A percentile compares a stretch with the other conserved stretches of the same genome.
phyloP scores from a whole-genome alignment of 2,329 filamentous ascomycete species.

The Pseudogymnoascus sp. region DNA sequence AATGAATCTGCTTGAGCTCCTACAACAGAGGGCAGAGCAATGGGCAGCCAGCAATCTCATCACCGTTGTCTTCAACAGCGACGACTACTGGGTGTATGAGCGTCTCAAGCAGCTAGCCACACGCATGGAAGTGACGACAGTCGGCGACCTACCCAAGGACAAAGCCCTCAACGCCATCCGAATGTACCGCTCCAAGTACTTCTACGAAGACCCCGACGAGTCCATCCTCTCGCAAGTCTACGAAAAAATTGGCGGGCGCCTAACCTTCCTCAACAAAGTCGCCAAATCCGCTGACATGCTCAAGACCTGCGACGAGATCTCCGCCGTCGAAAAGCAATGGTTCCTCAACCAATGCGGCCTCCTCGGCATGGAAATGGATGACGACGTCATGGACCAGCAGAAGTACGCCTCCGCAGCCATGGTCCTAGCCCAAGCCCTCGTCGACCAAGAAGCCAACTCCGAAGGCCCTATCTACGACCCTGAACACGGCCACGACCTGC shows the following conservation, averaged over 20 bases:
- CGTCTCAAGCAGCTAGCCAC: conserved; percentile 86
- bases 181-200: conserved; percentile 77
- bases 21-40: conserved; percentile 92
- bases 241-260: conserved; percentile 74
- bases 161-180: conserved; percentile 71
- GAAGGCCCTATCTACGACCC: conserved; percentile 52
- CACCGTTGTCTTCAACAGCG: conserved; percentile 89
- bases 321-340: conserved; percentile 67
- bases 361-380: conserved; percentile 73
- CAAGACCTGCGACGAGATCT: conserved; percentile 66
- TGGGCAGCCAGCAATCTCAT: conserved; percentile 91
- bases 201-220: conserved; percentile 51
- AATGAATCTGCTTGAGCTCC: conserved; percentile 84
- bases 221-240: conserved; percentile 70
- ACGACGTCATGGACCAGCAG: conserved; percentile 97
- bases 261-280: conserved; percentile 83
- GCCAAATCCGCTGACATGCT: conserved; percentile 83
- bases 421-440: conserved; percentile 83
- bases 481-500: conserved; percentile 66
- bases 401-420: conserved; percentile 93
- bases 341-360: conserved; percentile 76
- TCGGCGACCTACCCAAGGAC: conserved; percentile 73
- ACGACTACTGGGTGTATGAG: conserved; percentile 99
- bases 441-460: conserved; percentile 49
- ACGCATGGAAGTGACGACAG: conserved; percentile 86